Evolutionary conservation across 2,329 filamentous ascomycete genomes (phyloP), one percentile per base, ranked within the genome.

Genomic region (Fusarium tjaetaba): DNA sequence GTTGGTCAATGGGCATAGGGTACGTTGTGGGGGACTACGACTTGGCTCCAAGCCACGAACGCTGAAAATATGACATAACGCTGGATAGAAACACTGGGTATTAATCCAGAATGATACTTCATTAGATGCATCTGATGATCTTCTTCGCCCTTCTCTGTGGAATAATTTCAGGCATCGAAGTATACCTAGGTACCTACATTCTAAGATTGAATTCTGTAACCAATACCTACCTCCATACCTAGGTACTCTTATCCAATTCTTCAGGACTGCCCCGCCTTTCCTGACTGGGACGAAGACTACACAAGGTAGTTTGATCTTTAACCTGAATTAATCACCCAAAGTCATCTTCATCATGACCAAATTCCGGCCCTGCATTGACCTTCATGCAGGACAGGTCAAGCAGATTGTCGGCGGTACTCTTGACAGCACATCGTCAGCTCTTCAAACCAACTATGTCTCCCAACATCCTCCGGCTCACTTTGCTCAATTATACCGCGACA

Each of bases 401-500:
- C 96, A 99, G 83, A 99, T 99, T 77, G 95, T 99, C 45, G 96
- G 96, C 76, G 96, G 96, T 68, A 98, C 96, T 4, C 89, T 99
- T 71, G 92, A 93, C 84, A 89, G 89, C 80, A 82, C 87, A 14
- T 89, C 89, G 4, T 82, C 87, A 11, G 87, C 89, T 64, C 88
- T 98, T 64, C 93, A 94, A 84, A 98, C 96, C 53, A 99, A 99
- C 84, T 95, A 94, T 85, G 92, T 97, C 70, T 98, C 96, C 15
- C 89, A 91, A 55, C 91, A 96, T 70, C 93, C 95, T 15, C 91
- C 96, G 5, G 89, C 89, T 8, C 88, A 97, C 85, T 99, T 94
- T 82, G 93, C 95, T 39, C 84, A 86, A 65, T 87, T 98, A 24
- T 99, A 99, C 87, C 90, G 88, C 76, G 89, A 95, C 68, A 88